Conservation (phyloP, 805 yeast species). For the Yarrowia yakushimensis region DNA sequence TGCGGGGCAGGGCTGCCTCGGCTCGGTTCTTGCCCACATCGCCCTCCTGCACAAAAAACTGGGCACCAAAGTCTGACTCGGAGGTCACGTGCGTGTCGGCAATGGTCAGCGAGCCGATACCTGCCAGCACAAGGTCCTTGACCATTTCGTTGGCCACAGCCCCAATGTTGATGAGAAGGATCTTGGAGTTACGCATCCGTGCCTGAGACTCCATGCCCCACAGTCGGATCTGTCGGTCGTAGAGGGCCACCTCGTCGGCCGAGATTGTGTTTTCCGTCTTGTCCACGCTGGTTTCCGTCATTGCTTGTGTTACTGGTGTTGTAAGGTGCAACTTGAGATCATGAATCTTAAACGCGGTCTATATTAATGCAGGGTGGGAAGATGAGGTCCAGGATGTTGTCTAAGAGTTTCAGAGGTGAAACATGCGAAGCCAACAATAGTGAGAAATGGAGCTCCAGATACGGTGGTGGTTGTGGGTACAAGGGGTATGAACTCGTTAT, state of each 20-base stretch:
- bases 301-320: not conserved
- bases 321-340: not conserved
- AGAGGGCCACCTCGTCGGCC: conserved; percentile 78
- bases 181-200: conserved; percentile 63
- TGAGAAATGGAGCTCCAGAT: no score
- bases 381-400: no score
- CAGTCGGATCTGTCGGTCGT: conserved; percentile 89
- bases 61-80: conserved; percentile 65
- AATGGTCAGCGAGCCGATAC: conserved; percentile 74
- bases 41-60: conserved; percentile 60
- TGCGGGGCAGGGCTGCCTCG: conserved; percentile 51
- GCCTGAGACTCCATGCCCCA: conserved; percentile 95
- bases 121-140: conserved; percentile 84
- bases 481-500: no score
- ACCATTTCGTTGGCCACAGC: conserved; percentile 78
- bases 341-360: not conserved
- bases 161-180: conserved; percentile 68
- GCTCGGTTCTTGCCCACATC: conserved; percentile 57
- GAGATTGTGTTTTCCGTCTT: not conserved
- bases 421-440: no score
- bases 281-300: not conserved
- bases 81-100: conserved; percentile 54
- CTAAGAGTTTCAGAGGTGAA: no score
- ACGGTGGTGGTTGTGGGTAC: no score
- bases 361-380: not conserved